phyloP scores from a whole-genome alignment of 1,139 yeast species.

The Kurtzmaniella quercitrusa region DNA sequence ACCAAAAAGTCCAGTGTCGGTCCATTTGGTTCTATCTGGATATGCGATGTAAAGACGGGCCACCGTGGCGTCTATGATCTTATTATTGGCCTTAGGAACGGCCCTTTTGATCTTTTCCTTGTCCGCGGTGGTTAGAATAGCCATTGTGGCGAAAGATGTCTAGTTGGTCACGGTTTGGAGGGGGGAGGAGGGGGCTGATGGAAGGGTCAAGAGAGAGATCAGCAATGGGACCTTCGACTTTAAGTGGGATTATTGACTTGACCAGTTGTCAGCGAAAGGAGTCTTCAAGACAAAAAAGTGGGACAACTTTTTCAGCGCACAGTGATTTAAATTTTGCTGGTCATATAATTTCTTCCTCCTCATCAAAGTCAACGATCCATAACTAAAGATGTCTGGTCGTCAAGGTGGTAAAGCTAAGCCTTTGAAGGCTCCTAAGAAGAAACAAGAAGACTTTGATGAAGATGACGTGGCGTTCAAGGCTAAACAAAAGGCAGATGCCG shows the following conservation, averaged over 20 bases:
- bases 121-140: constrained; percentile 61
- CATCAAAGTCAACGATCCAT: too few relatives aligned
- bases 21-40: constrained; percentile 81
- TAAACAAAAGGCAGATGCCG: constrained; percentile 92
- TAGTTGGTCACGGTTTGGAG: constrained; percentile 1
- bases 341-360: too few relatives aligned
- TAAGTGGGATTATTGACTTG: too few relatives aligned
- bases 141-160: constrained; percentile 35
- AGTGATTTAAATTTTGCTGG: too few relatives aligned
- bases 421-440: constrained; percentile 69
- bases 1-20: constrained; percentile 83
- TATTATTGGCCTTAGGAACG: constrained; percentile 83
- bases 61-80: constrained; percentile 84
- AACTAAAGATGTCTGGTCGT: constrained; percentile 55
- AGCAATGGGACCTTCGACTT: too few relatives aligned
- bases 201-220: not conserved
- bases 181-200: not conserved
- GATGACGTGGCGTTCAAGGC: constrained; percentile 89
- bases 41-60: constrained; percentile 87
- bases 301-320: too few relatives aligned
- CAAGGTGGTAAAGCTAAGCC: constrained; percentile 75
- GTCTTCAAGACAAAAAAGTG: too few relatives aligned
- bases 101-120: constrained; percentile 86
- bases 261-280: too few relatives aligned
- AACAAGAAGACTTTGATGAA: constrained; percentile 69